A percentile compares a stretch with the other conserved stretches of the same genome.
Conservation (phyloP, 345 rosid species). For the Populus nigra region DNA sequence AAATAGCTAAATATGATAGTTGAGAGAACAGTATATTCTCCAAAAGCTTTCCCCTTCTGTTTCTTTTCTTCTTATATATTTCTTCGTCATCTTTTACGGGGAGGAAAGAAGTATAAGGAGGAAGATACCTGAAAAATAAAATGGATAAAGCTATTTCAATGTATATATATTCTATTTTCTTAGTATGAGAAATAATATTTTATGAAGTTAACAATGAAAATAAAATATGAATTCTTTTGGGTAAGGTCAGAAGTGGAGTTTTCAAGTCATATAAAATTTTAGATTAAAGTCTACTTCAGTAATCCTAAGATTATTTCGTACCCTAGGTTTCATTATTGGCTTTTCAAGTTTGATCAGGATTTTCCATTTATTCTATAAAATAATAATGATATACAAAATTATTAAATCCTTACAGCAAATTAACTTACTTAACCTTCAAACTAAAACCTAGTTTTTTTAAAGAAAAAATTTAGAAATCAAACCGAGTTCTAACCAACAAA, state of each 20-base stretch:
- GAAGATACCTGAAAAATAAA: constrained; percentile 51
- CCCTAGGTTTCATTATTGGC: no score
- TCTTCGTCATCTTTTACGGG: neutral
- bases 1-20: constrained; percentile 2
- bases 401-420: no score
- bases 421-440: no score
- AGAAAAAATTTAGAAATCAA: no score
- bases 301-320: neutral
- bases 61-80: neutral
- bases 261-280: no score
- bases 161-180: neutral
- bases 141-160: neutral
- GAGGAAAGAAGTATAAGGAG: constrained; percentile 45
- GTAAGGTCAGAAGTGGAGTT: no score
- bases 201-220: neutral
- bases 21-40: constrained; percentile 4
- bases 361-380: no score
- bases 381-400: no score
- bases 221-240: neutral
- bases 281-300: neutral
- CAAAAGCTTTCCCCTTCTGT: neutral
- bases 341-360: no score
- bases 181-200: neutral
- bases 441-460: no score
- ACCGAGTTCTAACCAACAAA: no score